Evolutionary conservation across 192 early-diverging fungal genomes (phyloP).

Genomic region (Entomortierella parvispora): DNA sequence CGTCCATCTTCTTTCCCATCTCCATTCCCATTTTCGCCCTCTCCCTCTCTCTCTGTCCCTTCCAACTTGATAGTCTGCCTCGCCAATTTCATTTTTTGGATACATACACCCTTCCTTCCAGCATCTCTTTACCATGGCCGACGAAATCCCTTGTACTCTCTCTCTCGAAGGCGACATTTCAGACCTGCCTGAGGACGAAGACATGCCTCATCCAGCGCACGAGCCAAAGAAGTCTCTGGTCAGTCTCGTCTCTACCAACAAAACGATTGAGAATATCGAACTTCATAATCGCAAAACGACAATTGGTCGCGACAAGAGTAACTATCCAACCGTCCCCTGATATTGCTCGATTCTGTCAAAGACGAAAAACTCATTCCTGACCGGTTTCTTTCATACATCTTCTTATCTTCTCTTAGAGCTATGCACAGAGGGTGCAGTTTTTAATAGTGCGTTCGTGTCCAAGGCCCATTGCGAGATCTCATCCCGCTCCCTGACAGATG

Average conservation of each 20-base stretch:
- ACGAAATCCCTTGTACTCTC: conserved; percentile 6
- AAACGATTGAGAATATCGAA: not conserved
- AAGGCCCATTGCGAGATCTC: conserved; percentile 24
- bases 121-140: no score
- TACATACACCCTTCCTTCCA: not conserved
- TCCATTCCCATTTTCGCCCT: not conserved
- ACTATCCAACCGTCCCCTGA: not conserved
- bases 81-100: not conserved
- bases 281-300: conserved; percentile 20
- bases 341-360: not conserved
- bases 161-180: conserved; percentile 4
- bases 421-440: conserved; percentile 29
- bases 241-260: conserved; percentile 7
- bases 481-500: conserved; percentile 22
- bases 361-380: not conserved
- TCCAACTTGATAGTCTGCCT: not conserved
- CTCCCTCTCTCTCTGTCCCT: not conserved
- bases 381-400: not conserved
- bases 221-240: not conserved
- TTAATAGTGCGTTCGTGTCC: conserved; percentile 4
- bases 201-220: not conserved
- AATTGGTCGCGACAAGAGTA: conserved; percentile 21
- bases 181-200: conserved; percentile 29
- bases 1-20: not conserved
- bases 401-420: conserved; percentile 1